Conservation (phyloP, 73 alveolate species). For the Blepharisma stoltei region DNA sequence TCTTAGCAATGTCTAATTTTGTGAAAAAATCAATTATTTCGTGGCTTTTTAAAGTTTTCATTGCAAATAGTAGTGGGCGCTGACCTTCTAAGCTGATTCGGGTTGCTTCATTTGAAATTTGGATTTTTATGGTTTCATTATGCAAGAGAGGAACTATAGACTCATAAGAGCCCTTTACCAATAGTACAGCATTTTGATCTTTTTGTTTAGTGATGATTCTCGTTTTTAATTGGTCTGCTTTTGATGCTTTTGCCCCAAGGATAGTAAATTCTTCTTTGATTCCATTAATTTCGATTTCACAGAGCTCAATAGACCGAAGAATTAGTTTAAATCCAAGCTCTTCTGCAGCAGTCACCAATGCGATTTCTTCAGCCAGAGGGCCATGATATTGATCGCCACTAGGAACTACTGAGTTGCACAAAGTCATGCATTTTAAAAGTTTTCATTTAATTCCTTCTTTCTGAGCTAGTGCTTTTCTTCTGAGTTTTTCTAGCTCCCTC, state of each 20-base stretch:
- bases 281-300: conserved; percentile 41
- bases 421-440: neutral
- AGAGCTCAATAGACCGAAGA: conserved; percentile 23
- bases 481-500: too few species aligned
- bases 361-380: conserved; percentile 55
- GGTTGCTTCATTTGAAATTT: too few species aligned
- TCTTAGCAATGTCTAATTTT: conserved; percentile 9
- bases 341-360: conserved; percentile 55
- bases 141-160: neutral
- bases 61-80: conserved; percentile 14
- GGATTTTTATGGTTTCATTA: neutral
- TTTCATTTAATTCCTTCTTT: neutral
- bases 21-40: conserved; percentile 5
- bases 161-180: neutral
- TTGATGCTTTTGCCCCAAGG: neutral
- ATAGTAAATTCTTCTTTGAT: neutral
- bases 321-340: conserved; percentile 35
- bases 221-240: neutral
- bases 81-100: neutral
- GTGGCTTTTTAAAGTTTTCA: neutral
- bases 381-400: neutral
- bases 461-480: too few species aligned
- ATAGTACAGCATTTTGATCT: neutral
- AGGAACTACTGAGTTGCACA: conserved; percentile 5
- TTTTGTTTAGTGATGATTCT: neutral